Evolutionary conservation across 1,139 yeast genomes (phyloP).

Genomic region (Magnusiomyces sp.): DNA sequence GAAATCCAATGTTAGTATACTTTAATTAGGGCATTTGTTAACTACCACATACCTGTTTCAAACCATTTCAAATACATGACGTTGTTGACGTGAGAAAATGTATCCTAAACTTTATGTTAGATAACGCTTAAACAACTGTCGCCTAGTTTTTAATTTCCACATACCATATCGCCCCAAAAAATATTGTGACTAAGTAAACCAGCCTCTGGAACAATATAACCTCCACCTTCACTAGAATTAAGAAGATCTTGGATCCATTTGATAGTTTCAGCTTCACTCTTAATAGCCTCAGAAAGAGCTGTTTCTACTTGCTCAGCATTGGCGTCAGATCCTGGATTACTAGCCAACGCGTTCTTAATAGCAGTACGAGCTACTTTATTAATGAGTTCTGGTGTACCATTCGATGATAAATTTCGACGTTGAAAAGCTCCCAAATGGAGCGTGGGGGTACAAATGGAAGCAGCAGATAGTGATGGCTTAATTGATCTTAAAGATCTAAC

Average conservation of each 20-base stretch:
- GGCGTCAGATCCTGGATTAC: background rate
- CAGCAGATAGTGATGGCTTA: no score
- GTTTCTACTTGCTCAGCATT: background rate
- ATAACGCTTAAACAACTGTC: background rate
- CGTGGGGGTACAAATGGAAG: no score
- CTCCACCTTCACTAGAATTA: conserved; percentile 25
- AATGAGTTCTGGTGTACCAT: background rate
- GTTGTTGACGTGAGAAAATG: conserved; percentile 31
- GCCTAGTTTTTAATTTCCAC: background rate
- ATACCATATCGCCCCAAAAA: conserved; percentile 29
- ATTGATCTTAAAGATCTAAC: no score
- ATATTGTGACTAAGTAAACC: conserved; percentile 24
- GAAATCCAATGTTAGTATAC: background rate
- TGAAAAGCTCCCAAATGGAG: no score
- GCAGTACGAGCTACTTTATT: background rate
- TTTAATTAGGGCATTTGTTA: background rate
- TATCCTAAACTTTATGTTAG: conserved; percentile 16
- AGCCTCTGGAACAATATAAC: conserved; percentile 22
- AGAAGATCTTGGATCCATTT: conserved; percentile 24
- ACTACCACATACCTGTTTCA: conserved; percentile 21
- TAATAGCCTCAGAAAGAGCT: background rate
- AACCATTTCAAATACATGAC: conserved; percentile 31
- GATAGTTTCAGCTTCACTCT: conserved; percentile 9
- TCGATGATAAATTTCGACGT: no score
- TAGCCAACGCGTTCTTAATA: background rate